A percentile compares a stretch with the other conserved stretches of the same genome.
Evolutionary conservation across 306 rosid genomes (phyloP).

Genomic region (Comarum palustre): DNA sequence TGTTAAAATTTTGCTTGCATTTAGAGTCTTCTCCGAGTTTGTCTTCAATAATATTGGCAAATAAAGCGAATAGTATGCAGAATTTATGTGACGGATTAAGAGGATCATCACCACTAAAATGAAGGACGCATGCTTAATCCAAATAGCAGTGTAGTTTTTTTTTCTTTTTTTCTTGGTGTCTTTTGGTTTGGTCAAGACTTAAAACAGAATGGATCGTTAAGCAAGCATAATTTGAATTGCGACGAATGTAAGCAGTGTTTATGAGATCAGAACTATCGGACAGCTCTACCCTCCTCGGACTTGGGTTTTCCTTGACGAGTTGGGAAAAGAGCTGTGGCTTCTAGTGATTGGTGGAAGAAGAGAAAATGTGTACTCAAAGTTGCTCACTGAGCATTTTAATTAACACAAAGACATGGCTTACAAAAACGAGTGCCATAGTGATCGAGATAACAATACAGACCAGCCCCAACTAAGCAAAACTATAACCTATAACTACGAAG

Average conservation of each 20-base stretch:
- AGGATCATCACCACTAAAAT: background rate
- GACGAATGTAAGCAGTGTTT: background rate
- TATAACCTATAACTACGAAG: background rate
- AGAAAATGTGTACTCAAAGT: background rate
- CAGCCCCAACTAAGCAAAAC: conserved; percentile 15
- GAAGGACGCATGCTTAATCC: background rate
- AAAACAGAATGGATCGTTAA: background rate
- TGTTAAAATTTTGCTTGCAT: background rate
- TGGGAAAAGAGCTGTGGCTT: background rate
- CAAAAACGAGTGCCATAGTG: background rate
- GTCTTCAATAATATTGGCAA: background rate
- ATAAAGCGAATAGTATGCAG: background rate
- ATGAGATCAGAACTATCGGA: too few species aligned
- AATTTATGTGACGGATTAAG: background rate
- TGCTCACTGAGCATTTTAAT: background rate
- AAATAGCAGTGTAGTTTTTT: background rate
- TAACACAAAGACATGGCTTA: background rate
- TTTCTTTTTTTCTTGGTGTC: background rate
- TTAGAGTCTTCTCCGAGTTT: background rate
- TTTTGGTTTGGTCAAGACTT: background rate
- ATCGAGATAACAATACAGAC: background rate
- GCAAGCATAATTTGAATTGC: too few species aligned
- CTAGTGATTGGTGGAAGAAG: background rate
- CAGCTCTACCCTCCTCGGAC: too few species aligned
- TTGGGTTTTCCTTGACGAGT: background rate